Evolutionary conservation across 2,329 filamentous ascomycete genomes (phyloP).

Genomic region (Pestalotiopsis fici): DNA sequence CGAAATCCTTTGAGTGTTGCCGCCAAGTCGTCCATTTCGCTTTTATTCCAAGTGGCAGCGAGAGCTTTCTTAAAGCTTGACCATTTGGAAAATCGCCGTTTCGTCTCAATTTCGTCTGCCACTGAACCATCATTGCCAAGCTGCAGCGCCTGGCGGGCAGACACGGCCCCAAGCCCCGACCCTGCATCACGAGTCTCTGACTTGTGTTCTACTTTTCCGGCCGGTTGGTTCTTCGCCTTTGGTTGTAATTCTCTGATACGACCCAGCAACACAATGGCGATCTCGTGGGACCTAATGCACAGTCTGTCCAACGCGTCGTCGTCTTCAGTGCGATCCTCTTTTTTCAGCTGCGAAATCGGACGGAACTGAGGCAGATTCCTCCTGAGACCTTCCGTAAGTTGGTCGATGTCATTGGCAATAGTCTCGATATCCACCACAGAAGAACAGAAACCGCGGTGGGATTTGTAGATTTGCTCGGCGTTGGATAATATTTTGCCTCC

Average conservation of each 20-base stretch:
- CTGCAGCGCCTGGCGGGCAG: not conserved
- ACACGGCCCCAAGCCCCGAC: not conserved
- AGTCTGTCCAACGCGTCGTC: not conserved
- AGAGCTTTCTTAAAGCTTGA: not conserved
- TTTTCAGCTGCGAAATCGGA: not conserved
- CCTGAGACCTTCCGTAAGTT: not conserved
- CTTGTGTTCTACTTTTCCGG: not conserved
- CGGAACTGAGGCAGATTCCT: not conserved
- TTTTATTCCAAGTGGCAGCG: not conserved
- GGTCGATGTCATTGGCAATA: not conserved
- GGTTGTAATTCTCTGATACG: not conserved
- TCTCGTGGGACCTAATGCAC: not conserved
- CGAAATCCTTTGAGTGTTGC: not conserved
- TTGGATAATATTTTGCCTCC: not conserved
- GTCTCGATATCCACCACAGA: not conserved
- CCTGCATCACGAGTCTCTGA: not conserved
- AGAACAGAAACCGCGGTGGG: not conserved
- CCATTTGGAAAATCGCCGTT: not conserved
- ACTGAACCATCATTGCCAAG: not conserved
- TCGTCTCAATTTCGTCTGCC: not conserved
- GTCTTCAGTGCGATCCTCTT: not conserved
- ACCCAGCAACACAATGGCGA: not conserved
- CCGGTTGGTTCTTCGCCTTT: not conserved
- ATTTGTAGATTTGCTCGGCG: not conserved
- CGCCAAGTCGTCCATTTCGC: conserved; percentile 2